Evolutionary conservation across 768 basidiomycete species (phyloP).

Genomic region (Stropharia rugosoannulata): DNA sequence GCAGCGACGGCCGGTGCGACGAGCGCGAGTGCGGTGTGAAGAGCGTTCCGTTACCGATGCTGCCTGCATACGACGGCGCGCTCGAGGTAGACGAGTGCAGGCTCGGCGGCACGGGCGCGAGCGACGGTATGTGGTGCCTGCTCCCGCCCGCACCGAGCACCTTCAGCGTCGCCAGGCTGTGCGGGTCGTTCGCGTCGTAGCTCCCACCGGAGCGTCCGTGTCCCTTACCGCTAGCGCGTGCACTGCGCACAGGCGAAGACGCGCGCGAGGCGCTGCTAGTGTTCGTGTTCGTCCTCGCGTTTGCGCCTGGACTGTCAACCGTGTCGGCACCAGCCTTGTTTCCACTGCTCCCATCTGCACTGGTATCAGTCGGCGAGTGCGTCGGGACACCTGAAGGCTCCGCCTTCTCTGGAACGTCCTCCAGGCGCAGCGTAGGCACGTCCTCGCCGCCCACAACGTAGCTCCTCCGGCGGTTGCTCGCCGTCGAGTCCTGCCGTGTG

Average conservation of each 20-base stretch:
- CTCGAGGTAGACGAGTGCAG: not conserved
- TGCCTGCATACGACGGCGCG: not conserved
- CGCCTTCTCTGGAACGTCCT: not conserved
- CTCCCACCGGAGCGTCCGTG: not conserved
- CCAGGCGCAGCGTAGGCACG: not conserved
- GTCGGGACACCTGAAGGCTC: not conserved
- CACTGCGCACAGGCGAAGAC: not conserved
- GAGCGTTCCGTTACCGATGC: not conserved
- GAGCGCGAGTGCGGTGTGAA: constrained; percentile 20
- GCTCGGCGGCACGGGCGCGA: not conserved
- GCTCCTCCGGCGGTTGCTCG: constrained; percentile 11
- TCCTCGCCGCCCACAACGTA: not conserved
- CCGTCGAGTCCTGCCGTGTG: constrained; percentile 17
- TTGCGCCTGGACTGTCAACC: not conserved
- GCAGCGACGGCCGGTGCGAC: constrained; percentile 11
- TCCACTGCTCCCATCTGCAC: too few relatives aligned
- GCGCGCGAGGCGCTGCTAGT: constrained; percentile 1
- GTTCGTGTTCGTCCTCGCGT: too few relatives aligned
- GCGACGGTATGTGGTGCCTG: not conserved
- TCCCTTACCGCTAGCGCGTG: not conserved
- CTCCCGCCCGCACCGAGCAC: not conserved
- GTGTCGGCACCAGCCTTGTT: not conserved
- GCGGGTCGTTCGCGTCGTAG: not conserved
- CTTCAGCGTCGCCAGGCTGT: not conserved
- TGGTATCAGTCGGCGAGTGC: too few relatives aligned